These are phyloP conservation scores for Vanderwaltozyma yarrowii DNA, from an alignment of 805 yeast genomes.

Conservation along the genomic window DNA sequence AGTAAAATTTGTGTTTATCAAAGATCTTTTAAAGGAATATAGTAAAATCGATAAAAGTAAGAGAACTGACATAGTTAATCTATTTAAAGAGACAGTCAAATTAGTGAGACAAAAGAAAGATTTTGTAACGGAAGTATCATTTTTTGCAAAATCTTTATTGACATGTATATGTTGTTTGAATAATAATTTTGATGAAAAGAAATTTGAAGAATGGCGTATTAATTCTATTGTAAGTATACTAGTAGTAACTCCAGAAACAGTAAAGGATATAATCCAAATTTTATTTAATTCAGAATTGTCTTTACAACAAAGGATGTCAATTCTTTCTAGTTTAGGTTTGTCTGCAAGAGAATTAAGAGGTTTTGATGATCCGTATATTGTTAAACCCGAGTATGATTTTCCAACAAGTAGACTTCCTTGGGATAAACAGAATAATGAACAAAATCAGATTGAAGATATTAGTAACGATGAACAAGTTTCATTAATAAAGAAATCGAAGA, in stretches of 20 bases:
- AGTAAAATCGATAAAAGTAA: constrained; percentile 28
- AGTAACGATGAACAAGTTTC: neutral
- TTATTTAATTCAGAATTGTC: constrained; percentile 69
- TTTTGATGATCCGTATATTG: constrained; percentile 38
- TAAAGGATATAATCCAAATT: constrained; percentile 32
- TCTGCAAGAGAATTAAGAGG: constrained; percentile 69
- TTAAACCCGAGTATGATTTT: constrained; percentile 30
- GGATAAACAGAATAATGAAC: constrained; percentile 7
- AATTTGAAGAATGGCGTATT: constrained; percentile 59
- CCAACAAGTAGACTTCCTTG: constrained; percentile 28
- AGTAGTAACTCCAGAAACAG: constrained; percentile 40
- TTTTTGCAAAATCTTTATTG: constrained; percentile 46
- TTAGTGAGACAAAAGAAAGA: constrained; percentile 55
- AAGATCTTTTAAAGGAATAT: constrained; percentile 56
- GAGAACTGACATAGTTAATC: constrained; percentile 34
- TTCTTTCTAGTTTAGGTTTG: constrained; percentile 58
- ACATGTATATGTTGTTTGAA: constrained; percentile 41
- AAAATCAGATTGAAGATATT: neutral
- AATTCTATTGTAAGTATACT: constrained; percentile 55
- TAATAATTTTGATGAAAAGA: constrained; percentile 44
- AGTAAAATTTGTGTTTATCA: constrained; percentile 54
- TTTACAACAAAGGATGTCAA: constrained; percentile 60
- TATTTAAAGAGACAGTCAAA: constrained; percentile 32
- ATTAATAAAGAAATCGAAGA: constrained; percentile 1
- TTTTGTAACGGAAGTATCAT: constrained; percentile 50